Percentiles rank a stretch among this genome's conserved stretches.
phyloP scores from a whole-genome alignment of 1,139 yeast genomes.

The Pichia sp. region DNA sequence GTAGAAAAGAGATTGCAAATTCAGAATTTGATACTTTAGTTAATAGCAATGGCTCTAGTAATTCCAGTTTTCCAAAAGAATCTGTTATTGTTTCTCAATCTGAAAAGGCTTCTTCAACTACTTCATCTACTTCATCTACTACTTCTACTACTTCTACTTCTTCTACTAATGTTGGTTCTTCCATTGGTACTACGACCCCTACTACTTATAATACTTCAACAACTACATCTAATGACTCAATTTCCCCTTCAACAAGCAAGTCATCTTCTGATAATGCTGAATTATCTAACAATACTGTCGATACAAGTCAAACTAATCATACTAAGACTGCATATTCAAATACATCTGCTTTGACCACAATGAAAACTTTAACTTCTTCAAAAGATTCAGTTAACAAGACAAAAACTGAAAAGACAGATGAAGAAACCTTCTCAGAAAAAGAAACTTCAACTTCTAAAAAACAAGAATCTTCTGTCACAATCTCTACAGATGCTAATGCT shows the following conservation, averaged over 20 bases:
- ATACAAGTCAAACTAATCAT: too few relatives aligned
- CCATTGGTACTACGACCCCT: slow-evolving; percentile 1
- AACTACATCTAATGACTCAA: background rate
- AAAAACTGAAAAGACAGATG: too few relatives aligned
- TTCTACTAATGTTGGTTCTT: background rate
- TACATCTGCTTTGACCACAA: too few relatives aligned
- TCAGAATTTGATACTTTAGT: slow-evolving; percentile 43
- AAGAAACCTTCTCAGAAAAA: too few relatives aligned
- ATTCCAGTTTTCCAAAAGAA: background rate
- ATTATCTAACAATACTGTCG: too few relatives aligned
- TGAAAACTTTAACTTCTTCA: background rate
- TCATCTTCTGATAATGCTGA: background rate
- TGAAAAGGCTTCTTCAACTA: slow-evolving; percentile 8
- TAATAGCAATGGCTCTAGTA: slow-evolving; percentile 25
- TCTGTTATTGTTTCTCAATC: background rate
- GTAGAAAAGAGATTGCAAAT: slow-evolving; percentile 47
- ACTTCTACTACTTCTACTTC: slow-evolving; percentile 2
- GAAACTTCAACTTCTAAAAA: background rate
- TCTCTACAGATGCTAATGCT: background rate
- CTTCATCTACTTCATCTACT: background rate
- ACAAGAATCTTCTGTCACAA: background rate
- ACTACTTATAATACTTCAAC: background rate
- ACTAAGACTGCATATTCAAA: too few relatives aligned
- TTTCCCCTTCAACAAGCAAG: background rate
- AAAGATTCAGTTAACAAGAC: background rate